Conservation (phyloP, 768 basidiomycete species). For the Gloeophyllum trabeum region DNA sequence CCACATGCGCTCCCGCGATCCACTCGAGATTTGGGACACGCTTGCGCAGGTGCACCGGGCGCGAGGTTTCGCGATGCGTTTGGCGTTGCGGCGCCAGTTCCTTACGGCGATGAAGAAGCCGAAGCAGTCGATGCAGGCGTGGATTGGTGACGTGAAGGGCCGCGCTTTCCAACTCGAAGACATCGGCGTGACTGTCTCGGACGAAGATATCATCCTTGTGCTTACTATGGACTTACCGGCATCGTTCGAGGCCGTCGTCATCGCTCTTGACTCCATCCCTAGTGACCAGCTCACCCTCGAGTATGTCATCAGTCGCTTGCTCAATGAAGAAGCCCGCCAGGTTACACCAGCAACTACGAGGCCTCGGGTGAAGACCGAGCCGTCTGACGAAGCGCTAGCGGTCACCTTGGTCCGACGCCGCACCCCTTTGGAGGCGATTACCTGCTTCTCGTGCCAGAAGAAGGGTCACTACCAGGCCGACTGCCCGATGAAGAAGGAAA, state of each 20-base stretch:
- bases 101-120: conserved; percentile 9
- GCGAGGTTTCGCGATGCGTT: conserved; percentile 15
- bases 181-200: conserved; percentile 10
- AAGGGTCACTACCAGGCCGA: conserved; percentile 7
- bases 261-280: conserved; percentile 17
- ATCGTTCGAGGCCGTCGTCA: conserved; percentile 17
- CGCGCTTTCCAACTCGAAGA: conserved; percentile 10
- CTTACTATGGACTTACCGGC: conserved; percentile 14
- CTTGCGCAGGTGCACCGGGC: conserved; percentile 16
- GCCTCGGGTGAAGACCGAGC: conserved; percentile 1
- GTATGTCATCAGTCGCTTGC: conserved; percentile 15
- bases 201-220: conserved; percentile 18
- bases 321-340: conserved; percentile 21
- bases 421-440: conserved; percentile 8
- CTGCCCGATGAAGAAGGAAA: neutral
- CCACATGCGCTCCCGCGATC: conserved; percentile 10
- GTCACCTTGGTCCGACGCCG: conserved; percentile 6
- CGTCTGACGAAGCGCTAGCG: neutral
- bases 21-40: conserved; percentile 13
- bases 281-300: conserved; percentile 15
- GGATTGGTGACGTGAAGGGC: conserved; percentile 14
- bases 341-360: neutral
- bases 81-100: conserved; percentile 12
- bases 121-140: conserved; percentile 12
- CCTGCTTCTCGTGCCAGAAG: conserved; percentile 16